Conservation (phyloP, 768 basidiomycete genomes). For the Rhizopogon roseolus region DNA sequence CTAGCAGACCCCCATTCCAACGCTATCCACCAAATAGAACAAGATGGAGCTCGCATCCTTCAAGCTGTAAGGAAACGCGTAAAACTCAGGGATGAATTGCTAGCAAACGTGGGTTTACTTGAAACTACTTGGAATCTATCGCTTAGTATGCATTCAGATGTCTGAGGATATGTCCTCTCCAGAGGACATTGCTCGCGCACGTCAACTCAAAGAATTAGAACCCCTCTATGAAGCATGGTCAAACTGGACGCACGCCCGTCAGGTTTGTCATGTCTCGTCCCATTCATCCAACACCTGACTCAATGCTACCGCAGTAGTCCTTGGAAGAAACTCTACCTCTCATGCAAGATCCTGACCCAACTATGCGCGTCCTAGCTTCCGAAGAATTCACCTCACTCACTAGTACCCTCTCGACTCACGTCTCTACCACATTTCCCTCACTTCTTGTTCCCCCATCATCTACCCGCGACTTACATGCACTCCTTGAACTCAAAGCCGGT, state of each 20-base stretch:
- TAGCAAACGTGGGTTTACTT: constrained; percentile 34
- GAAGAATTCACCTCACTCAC: constrained; percentile 58
- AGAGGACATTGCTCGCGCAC: constrained; percentile 54
- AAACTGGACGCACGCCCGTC: constrained; percentile 46
- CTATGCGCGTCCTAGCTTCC: constrained; percentile 67
- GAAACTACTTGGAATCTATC: neutral
- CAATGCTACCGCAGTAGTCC: constrained; percentile 43
- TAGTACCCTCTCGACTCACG: constrained; percentile 19
- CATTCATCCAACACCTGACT: constrained; percentile 5
- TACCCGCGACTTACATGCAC: constrained; percentile 64
- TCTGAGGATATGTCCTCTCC: constrained; percentile 48
- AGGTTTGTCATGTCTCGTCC: constrained; percentile 39
- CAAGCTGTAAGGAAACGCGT: constrained; percentile 50
- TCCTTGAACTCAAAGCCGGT: constrained; percentile 89
- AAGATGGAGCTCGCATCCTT: constrained; percentile 47
- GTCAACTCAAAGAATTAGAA: constrained; percentile 65
- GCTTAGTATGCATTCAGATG: constrained; percentile 29
- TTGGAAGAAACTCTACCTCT: constrained; percentile 58
- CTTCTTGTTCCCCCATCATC: constrained; percentile 70
- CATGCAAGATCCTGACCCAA: constrained; percentile 67
- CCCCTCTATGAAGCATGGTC: constrained; percentile 66
- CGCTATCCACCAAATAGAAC: constrained; percentile 25
- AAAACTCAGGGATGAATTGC: constrained; percentile 40
- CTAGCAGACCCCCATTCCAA: constrained; percentile 1
- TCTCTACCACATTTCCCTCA: constrained; percentile 50